These are phyloP conservation scores for Penicillium sp. DNA, from an alignment of 2,329 filamentous ascomycete genomes.

Conservation along the genomic window DNA sequence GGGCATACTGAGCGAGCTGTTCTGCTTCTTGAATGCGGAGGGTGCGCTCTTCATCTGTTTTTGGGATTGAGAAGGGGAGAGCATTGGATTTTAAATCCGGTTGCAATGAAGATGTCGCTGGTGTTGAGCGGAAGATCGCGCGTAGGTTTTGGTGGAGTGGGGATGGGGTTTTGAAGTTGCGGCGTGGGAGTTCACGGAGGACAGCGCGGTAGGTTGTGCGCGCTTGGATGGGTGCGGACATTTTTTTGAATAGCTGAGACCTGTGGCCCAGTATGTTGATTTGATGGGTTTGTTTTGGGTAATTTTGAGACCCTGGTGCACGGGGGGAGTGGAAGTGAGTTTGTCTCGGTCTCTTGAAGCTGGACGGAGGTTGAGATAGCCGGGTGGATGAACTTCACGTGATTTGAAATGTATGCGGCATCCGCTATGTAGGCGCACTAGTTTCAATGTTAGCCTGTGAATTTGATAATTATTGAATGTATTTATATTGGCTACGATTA, in stretches of 20 bases:
- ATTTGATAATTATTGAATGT: not conserved
- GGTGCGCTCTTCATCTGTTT: slow-evolving; percentile 18
- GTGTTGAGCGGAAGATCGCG: slow-evolving; percentile 53
- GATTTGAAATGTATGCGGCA: not conserved
- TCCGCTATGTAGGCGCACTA: not conserved
- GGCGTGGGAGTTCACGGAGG: slow-evolving; percentile 82
- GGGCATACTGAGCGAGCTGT: slow-evolving; percentile 76
- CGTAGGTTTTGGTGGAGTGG: slow-evolving; percentile 70
- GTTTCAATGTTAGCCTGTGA: not conserved
- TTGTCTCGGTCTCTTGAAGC: not conserved
- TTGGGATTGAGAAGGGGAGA: slow-evolving; percentile 15
- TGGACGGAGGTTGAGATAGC: not conserved
- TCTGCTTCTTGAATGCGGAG: slow-evolving; percentile 57
- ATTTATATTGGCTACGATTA: not conserved
- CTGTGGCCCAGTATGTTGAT: not conserved
- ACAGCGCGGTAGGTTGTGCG: slow-evolving; percentile 84
- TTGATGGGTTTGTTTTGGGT: not conserved
- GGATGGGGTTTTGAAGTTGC: slow-evolving; percentile 61
- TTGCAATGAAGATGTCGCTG: slow-evolving; percentile 23
- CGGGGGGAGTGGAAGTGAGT: not conserved
- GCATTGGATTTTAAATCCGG: not conserved
- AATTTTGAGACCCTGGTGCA: not conserved
- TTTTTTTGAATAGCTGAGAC: slow-evolving; percentile 16
- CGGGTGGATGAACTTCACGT: slow-evolving; percentile 3
- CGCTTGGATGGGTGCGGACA: slow-evolving; percentile 39